Percentiles rank a stretch among this genome's conserved stretches.
These are phyloP conservation scores for Tulasnella sp. DNA, from an alignment of 768 basidiomycete species.

Conservation along the genomic window DNA sequence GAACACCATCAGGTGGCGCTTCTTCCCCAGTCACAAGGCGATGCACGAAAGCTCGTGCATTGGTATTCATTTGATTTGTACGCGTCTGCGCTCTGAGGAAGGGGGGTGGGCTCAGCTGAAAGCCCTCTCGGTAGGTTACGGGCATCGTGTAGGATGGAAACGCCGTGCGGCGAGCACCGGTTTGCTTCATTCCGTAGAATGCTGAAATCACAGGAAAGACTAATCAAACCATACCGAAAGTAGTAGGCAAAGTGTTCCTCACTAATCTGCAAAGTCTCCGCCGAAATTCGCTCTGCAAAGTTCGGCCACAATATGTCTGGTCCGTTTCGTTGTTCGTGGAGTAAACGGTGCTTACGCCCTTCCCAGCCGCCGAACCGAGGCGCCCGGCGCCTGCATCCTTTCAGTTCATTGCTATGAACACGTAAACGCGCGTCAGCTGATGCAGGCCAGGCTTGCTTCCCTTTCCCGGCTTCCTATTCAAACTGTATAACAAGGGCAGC, in stretches of 20 bases:
- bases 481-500: not conserved
- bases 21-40: conserved; percentile 5
- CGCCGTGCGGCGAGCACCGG: not conserved
- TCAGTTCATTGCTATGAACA: not conserved
- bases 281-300: not conserved
- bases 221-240: not conserved
- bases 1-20: not conserved
- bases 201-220: not conserved
- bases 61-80: not conserved
- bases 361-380: conserved; percentile 2
- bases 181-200: not conserved
- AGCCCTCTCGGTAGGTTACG: conserved; percentile 13
- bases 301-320: not conserved
- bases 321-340: not conserved
- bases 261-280: not conserved
- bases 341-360: not conserved
- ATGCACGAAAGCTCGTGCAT: conserved; percentile 4
- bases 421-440: conserved; percentile 19
- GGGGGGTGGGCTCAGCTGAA: not conserved
- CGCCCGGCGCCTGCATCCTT: conserved; percentile 14
- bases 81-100: not conserved
- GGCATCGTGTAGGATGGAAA: not conserved
- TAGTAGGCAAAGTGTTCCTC: not conserved
- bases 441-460: not conserved
- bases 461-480: conserved; percentile 4